Conservation (phyloP, 169 alveolate species). For the Plasmodium ovale region DNA sequence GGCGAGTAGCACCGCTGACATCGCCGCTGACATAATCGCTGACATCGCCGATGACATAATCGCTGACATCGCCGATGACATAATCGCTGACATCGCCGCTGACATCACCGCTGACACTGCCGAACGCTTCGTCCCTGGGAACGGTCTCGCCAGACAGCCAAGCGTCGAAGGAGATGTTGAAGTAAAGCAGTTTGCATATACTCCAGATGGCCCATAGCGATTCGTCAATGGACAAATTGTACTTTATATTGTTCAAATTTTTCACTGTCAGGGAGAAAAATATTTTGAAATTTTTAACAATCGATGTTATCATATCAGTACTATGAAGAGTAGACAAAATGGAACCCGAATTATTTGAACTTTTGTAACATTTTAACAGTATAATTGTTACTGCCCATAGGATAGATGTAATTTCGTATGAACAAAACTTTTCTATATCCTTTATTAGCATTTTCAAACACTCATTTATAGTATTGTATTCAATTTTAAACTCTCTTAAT, state of each 20-base stretch:
- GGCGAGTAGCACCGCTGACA: not conserved
- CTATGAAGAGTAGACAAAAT: not conserved
- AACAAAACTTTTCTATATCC: conserved; percentile 31
- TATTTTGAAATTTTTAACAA: conserved; percentile 9
- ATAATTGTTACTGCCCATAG: conserved; percentile 65
- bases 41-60: not conserved
- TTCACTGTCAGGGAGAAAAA: conserved; percentile 25
- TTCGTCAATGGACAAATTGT: conserved; percentile 56
- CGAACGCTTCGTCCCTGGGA: not conserved
- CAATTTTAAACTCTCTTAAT: conserved; percentile 28
- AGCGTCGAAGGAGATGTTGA: conserved; percentile 7
- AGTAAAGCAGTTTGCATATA: conserved; percentile 26
- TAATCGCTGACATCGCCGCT: too few relatives aligned
- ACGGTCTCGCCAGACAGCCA: not conserved
- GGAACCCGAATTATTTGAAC: not conserved
- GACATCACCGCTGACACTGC: too few relatives aligned
- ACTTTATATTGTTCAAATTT: conserved; percentile 23
- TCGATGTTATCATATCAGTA: not conserved
- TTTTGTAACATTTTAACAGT: conserved; percentile 8
- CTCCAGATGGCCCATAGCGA: conserved; percentile 72
- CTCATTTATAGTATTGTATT: not conserved
- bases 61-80: not conserved
- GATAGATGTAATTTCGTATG: conserved; percentile 47
- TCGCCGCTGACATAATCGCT: not conserved
- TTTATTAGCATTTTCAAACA: conserved; percentile 38